Base-by-base conservation (phyloP, 1,284 basidiomycete genomes). In the Irpex sp. region DNA sequence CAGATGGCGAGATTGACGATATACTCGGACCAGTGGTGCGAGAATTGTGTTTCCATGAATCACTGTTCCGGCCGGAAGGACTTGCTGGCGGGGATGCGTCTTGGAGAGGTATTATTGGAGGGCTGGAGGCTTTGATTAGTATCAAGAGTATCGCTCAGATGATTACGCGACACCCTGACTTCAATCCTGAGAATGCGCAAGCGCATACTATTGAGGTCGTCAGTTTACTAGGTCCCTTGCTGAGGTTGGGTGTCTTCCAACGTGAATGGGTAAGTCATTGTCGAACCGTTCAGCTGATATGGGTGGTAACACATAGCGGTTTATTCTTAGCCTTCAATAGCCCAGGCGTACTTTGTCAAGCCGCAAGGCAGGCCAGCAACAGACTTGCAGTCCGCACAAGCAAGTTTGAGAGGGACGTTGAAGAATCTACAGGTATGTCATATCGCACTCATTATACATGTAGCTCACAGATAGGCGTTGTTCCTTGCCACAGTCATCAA, bases 231-330 rank as follows among this genome's bases (percentile, higher is more conserved):
- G 95, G 95, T 0, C 93, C 93, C 0, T 74, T 97, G 21, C 84
- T 91, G 62, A 78, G 93, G 37, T 76, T 97, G 49, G 89, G 90
- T 51, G 87, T 95, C 5, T 96, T 96, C 72, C 84, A 87, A 5
- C 80, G 87, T 61, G 93, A 96, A 78, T 96, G 93, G 85, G 94
- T 94, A 68, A 73, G n/a, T n/a, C n/a, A n/a, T n/a, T n/a, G n/a
- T n/a, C n/a, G n/a, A n/a, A n/a, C n/a, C n/a, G n/a, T n/a, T n/a
- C n/a, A n/a, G n/a, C n/a, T n/a, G n/a, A n/a, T n/a, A n/a, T n/a
- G n/a, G n/a, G n/a, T n/a, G n/a, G n/a, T n/a, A n/a, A n/a, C n/a
- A n/a, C n/a, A n/a, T n/a, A n/a, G n/a, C n/a, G n/a, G n/a, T n/a
- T n/a, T n/a, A n/a, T n/a, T n/a, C n/a, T n/a, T n/a, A n/a, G n/a